Evolutionary conservation across 1,284 basidiomycete species (phyloP), one percentile per base, ranked within the genome.

Genomic region (Cutaneotrichosporon dermatis): DNA sequence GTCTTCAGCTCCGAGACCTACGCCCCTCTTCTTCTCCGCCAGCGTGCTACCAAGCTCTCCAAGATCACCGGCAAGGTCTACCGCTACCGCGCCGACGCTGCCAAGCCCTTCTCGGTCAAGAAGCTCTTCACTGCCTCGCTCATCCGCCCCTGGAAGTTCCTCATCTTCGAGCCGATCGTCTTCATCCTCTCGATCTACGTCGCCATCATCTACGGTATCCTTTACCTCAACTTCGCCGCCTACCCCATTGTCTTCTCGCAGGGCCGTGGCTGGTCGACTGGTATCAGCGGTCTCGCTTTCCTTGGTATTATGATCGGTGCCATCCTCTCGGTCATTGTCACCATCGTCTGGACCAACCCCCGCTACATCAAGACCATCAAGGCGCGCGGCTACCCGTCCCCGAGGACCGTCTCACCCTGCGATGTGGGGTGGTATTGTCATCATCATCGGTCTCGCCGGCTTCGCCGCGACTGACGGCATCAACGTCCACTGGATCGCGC

Each of bases 291-390:
- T 4, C 81, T 88, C 4, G 84, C 85, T 0, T 88, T 88, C 75
- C 78, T 88, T 16, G 86, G 86, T 46, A 81, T 88, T 51, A 84
- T 86, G 1, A 66, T 85, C n/a, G 86, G 86, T 0, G 82, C 84
- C 55, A 63, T 83, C 25, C 72, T 83, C 6, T 82, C 84, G 37
- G 82, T 84, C 1, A 71, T 83, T 15, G 82, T 85, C 67, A 85
- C 85, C 68, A 79, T 79, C 36, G 59, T 70, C 55, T 66, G 62
- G 59, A 69, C 68, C 69, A 85, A 86, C 69, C 80, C 79, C 54
- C 75, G 84, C 54, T 88, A 88, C 72, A 80, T 83, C 76, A 74
- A 76, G 45, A 80, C 80, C 16, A 82, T 84, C 79, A 79, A 80
- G 55, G 71, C 74, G 41, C 83, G 81, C 57, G 64, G 64, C 50